Percentiles rank a stretch among this genome's conserved stretches.
Evolutionary conservation across 2,329 filamentous ascomycete genomes (phyloP).

Genomic region (Hymenoscyphus scutula): DNA sequence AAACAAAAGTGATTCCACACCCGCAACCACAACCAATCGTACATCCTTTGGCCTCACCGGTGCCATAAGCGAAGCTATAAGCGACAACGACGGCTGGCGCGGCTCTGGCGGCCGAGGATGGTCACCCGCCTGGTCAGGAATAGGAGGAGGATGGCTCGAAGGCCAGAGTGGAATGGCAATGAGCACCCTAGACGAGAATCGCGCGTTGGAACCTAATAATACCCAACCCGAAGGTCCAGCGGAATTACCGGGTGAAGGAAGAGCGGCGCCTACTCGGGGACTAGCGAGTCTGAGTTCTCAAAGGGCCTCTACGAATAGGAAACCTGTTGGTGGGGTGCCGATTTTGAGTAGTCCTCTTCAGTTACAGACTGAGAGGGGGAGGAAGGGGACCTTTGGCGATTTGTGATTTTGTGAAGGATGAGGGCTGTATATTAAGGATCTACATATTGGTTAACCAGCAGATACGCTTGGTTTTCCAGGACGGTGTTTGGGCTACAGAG

Average conservation of each 20-base stretch:
- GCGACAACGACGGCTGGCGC: constrained; percentile 7
- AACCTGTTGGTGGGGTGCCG: background rate
- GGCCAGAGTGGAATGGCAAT: constrained; percentile 11
- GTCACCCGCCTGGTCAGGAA: constrained; percentile 7
- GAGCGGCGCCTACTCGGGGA: background rate
- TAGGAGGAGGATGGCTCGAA: constrained; percentile 10
- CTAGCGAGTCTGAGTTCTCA: background rate
- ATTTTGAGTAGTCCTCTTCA: constrained; percentile 2
- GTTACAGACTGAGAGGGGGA: constrained; percentile 5
- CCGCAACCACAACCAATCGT: background rate
- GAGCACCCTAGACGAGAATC: constrained; percentile 1
- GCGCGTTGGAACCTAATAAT: background rate
- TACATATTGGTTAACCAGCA: background rate
- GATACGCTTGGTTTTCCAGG: background rate
- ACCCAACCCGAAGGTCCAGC: background rate
- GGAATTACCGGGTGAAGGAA: background rate
- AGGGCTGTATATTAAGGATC: background rate
- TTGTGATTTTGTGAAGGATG: background rate
- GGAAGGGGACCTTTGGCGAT: constrained; percentile 5
- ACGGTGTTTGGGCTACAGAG: background rate
- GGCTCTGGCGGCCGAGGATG: constrained; percentile 4
- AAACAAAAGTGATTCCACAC: background rate
- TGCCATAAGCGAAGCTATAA: constrained; percentile 5
- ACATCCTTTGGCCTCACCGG: constrained; percentile 11
- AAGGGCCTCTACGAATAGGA: background rate